These are phyloP conservation scores for Pseudocercospora cruenta DNA, from an alignment of 2,329 filamentous ascomycete genomes.

Conservation along the genomic window DNA sequence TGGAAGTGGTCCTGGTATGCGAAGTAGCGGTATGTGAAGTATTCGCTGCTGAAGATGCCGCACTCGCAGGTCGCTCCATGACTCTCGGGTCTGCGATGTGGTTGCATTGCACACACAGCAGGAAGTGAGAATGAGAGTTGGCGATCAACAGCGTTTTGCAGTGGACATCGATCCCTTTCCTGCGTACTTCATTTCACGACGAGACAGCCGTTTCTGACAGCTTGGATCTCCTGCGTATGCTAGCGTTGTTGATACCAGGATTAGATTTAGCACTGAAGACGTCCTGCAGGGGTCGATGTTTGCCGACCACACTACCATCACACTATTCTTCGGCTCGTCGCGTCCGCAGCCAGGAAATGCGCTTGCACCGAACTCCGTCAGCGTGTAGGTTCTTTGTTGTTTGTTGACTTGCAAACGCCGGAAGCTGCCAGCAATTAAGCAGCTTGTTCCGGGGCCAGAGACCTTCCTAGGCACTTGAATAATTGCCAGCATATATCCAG, in stretches of 20 bases:
- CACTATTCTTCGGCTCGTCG: too few relatives aligned
- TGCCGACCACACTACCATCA: background rate
- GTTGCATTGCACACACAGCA: background rate
- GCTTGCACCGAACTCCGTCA: too few relatives aligned
- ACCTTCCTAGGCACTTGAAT: background rate
- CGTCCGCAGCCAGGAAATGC: too few relatives aligned
- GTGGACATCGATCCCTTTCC: background rate
- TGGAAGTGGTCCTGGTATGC: constrained; percentile 27
- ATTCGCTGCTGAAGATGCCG: constrained; percentile 8
- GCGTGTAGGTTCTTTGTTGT: background rate
- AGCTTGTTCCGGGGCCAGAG: background rate
- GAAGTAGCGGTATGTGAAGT: constrained; percentile 9
- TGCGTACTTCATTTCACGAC: background rate
- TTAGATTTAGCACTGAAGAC: background rate
- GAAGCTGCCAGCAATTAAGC: background rate
- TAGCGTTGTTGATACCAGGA: background rate
- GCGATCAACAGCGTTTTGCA: background rate
- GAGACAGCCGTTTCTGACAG: constrained; percentile 4
- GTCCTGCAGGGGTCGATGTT: background rate
- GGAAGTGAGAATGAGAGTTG: background rate
- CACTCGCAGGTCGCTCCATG: constrained; percentile 21
- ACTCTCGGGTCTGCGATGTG: background rate
- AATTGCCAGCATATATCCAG: background rate
- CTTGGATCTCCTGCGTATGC: constrained; percentile 9
- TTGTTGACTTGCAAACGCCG: background rate